Base-by-base conservation (phyloP, 257 asterid genomes). In the Primulina tabacum region DNA sequence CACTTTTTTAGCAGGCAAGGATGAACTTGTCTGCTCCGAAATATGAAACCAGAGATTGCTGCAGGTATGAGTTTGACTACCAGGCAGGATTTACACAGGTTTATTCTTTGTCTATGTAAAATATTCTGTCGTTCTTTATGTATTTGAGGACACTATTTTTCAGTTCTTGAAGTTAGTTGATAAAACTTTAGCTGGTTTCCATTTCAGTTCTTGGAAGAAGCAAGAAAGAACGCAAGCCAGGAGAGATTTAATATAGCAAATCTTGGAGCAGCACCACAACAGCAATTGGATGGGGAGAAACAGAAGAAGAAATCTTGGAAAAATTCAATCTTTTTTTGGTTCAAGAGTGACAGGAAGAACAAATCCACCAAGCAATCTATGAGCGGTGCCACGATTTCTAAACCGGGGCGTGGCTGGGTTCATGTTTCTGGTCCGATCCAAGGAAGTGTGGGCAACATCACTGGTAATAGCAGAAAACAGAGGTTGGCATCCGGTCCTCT, bases 151-250 rank as follows among this genome's bases (percentile, higher is more conserved):
- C 21, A 50, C 57, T 4, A 6, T 1, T 14, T 11, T 34, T 21
- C 60, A 3, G 65, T 59, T 63, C 60, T 28, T 71, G 32, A 26
- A 56, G 62, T 35, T 68, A 20, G 4, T 10, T 71, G 11, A 43
- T 43, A 53, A 17, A 7, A 14, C 1, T 4, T 66, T 8, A 26
- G 32, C 28, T 52, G 60, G 6, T 7, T 21, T 65, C 12, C 43
- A 52, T 59, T 75, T 26, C 76, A 89, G 98, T 88, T 92, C 80
- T 68, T 89, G 76, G 75, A 79, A 81, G 96, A 88, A 80, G 98
- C 96, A 65, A 85, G 75, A 76, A 79, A 68, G 10, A 80, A 64
- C 47, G 34, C 73, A 26, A 7, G 32, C 35, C 75, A 81, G 28
- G 75, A 12, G 59, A 80, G 37, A 14, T n/a, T 26, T 10, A 35